Evolutionary conservation across 495 filamentous ascomycete genomes (phyloP).

Genomic region (Platismatia glauca): DNA sequence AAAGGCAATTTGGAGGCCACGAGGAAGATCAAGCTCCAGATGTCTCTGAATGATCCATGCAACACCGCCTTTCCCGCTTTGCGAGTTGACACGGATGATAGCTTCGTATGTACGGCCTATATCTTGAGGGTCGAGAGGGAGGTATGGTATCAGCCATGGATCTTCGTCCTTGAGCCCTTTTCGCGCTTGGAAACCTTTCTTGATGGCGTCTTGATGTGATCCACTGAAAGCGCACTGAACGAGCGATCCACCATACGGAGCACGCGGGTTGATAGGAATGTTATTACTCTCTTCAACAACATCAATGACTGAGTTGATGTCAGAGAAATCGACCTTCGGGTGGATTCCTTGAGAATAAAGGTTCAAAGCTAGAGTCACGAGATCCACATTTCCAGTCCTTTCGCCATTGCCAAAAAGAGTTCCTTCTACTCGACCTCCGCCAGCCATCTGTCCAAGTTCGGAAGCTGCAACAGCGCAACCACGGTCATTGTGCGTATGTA

Average conservation of each 20-base stretch:
- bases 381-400: constrained; percentile 90
- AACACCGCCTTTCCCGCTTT: constrained; percentile 89
- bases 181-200: constrained; percentile 82
- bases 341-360: constrained; percentile 93
- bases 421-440: constrained; percentile 88
- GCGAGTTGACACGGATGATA: constrained; percentile 94
- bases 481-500: constrained; percentile 92
- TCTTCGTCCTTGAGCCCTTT: constrained; percentile 51
- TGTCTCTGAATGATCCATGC: constrained; percentile 88
- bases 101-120: constrained; percentile 95
- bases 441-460: constrained; percentile 95
- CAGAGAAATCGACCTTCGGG: constrained; percentile 83
- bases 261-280: constrained; percentile 82
- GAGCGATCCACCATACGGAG: constrained; percentile 82
- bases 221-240: constrained; percentile 87
- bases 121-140: constrained; percentile 86
- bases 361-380: constrained; percentile 90
- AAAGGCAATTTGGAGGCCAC: constrained; percentile 88
- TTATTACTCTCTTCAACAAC: constrained; percentile 88
- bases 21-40: constrained; percentile 85
- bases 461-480: constrained; percentile 84
- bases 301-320: constrained; percentile 80
- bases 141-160: constrained; percentile 71
- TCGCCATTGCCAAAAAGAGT: constrained; percentile 95
- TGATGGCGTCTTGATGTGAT: constrained; percentile 94